Conservation (phyloP, 768 basidiomycete species). For the Hypsizygus marmoreus region DNA sequence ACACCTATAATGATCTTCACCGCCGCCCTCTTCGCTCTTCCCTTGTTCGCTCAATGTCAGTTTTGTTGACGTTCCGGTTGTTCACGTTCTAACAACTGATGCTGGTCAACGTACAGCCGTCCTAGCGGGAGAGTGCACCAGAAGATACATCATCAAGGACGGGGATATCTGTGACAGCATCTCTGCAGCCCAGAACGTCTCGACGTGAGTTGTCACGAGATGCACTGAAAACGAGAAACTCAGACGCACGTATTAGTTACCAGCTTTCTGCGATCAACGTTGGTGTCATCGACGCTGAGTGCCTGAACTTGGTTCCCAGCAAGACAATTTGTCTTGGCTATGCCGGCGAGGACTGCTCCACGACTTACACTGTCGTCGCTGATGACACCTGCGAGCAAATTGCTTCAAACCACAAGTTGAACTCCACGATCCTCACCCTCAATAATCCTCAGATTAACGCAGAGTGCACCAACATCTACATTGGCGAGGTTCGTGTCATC, state of each 20-base stretch:
- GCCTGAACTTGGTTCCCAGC: constrained; percentile 60
- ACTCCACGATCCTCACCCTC: constrained; percentile 50
- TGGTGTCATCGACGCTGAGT: constrained; percentile 47
- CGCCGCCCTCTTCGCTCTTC: constrained; percentile 45
- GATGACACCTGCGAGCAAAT: constrained; percentile 66
- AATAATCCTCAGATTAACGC: constrained; percentile 78
- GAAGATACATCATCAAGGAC: constrained; percentile 55
- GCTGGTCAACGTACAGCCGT: constrained; percentile 21
- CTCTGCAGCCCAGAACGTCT: constrained; percentile 59
- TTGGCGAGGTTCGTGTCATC: constrained; percentile 62
- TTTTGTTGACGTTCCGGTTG: constrained; percentile 3
- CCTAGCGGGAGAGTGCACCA: constrained; percentile 50
- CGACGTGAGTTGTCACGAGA: constrained; percentile 54
- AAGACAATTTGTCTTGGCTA: constrained; percentile 62
- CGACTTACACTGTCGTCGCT: constrained; percentile 54
- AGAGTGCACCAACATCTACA: constrained; percentile 66
- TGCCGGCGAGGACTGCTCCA: constrained; percentile 59
- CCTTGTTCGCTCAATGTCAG: constrained; percentile 48
- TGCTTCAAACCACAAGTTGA: constrained; percentile 38
- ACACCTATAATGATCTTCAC: constrained; percentile 29
- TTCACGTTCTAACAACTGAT: constrained; percentile 3
- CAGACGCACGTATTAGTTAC: constrained; percentile 46
- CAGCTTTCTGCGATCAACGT: constrained; percentile 71
- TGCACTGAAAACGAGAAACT: too few relatives aligned
- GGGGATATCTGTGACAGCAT: constrained; percentile 72